Percentiles rank a stretch among this genome's conserved stretches.
These are phyloP conservation scores for Phlebiopsis gigantea DNA, from an alignment of 768 basidiomycete species.

Conservation along the genomic window DNA sequence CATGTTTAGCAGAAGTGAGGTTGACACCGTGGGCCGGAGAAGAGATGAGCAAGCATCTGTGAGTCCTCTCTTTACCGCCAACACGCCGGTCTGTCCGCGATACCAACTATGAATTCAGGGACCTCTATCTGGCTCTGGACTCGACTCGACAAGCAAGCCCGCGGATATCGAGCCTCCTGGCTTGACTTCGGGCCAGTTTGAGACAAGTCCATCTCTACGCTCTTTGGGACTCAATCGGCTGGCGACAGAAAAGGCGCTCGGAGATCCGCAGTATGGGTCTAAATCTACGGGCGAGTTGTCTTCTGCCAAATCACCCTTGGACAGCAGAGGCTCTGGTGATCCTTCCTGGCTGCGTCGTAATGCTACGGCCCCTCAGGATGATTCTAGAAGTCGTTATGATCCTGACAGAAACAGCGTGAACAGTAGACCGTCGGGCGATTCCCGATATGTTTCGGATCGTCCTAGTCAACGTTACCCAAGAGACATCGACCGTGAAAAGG, in stretches of 20 bases:
- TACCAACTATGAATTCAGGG: too few relatives aligned
- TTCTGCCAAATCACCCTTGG: slow-evolving; percentile 17
- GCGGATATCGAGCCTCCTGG: slow-evolving; percentile 15
- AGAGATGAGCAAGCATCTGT: not conserved
- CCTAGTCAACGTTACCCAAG: slow-evolving; percentile 8
- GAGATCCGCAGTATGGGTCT: slow-evolving; percentile 13
- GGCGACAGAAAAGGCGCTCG: slow-evolving; percentile 10
- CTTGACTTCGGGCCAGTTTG: not conserved
- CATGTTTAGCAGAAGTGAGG: not conserved
- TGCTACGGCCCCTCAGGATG: slow-evolving; percentile 15
- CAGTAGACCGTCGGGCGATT: not conserved
- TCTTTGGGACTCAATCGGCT: slow-evolving; percentile 6
- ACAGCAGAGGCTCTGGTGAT: slow-evolving; percentile 22
- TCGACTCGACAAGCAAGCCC: slow-evolving; percentile 5
- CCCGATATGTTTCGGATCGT: slow-evolving; percentile 3
- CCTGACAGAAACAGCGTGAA: slow-evolving; percentile 8
- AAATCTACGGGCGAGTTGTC: slow-evolving; percentile 25
- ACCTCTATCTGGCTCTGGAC: not conserved
- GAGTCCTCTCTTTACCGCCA: not conserved
- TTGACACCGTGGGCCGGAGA: not conserved
- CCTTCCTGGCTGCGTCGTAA: slow-evolving; percentile 18
- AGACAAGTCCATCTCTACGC: slow-evolving; percentile 1
- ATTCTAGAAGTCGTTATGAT: slow-evolving; percentile 22
- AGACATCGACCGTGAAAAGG: slow-evolving; percentile 27
- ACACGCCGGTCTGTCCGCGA: too few relatives aligned